These are phyloP conservation scores for Trichoderma lentiforme DNA, from an alignment of 2,329 filamentous ascomycete genomes.

Conservation along the genomic window DNA sequence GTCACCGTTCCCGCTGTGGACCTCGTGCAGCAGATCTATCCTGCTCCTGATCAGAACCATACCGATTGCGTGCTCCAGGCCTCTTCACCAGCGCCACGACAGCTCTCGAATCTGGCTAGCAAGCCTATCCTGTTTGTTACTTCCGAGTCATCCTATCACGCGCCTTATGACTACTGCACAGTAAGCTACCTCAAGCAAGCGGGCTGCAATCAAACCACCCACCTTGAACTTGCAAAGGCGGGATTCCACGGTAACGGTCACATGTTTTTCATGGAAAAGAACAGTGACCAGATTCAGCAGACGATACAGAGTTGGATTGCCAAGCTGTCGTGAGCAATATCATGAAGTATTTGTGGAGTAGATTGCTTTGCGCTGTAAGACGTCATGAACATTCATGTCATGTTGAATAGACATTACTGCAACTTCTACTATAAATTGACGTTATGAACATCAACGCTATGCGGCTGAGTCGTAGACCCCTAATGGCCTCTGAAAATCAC, in stretches of 20 bases:
- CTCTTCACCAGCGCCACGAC: constrained; percentile 17
- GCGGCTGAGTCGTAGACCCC: background rate
- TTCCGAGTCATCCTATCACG: constrained; percentile 43
- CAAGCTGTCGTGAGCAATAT: background rate
- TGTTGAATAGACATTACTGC: background rate
- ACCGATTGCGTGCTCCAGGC: constrained; percentile 36
- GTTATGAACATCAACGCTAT: background rate
- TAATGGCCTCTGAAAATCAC: background rate
- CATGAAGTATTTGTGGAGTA: background rate
- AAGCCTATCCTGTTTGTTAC: constrained; percentile 30
- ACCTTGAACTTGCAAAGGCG: constrained; percentile 36
- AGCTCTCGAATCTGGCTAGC: constrained; percentile 19
- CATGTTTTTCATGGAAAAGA: constrained; percentile 49
- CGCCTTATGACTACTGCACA: constrained; percentile 44
- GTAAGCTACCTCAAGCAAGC: constrained; percentile 43
- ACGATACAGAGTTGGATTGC: constrained; percentile 27
- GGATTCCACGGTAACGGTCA: constrained; percentile 46
- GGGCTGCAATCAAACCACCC: constrained; percentile 33
- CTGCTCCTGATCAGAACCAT: constrained; percentile 23
- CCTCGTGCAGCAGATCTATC: constrained; percentile 30
- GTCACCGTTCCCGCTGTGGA: constrained; percentile 36
- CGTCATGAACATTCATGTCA: background rate
- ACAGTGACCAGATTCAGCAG: constrained; percentile 39
- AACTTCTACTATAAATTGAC: background rate
- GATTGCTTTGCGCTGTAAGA: background rate